phyloP scores from a whole-genome alignment of 441 rosid species.

The Populus trichocarpa region DNA sequence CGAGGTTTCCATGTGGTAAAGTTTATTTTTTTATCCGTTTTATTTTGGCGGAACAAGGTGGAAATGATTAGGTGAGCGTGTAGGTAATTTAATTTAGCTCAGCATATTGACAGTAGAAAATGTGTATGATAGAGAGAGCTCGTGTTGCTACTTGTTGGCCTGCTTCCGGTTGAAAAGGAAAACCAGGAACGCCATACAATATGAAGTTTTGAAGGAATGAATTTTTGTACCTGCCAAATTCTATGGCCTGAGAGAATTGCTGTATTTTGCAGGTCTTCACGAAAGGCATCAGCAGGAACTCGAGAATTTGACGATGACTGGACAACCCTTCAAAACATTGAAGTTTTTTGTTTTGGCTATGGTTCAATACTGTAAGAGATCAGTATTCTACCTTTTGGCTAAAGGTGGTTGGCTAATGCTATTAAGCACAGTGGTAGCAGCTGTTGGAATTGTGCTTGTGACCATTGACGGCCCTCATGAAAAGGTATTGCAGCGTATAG shows the following conservation, averaged over 20 bases:
- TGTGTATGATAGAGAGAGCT: not conserved
- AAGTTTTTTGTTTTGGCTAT: conserved; percentile 62
- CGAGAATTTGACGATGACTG: conserved; percentile 61
- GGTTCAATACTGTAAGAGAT: conserved; percentile 49
- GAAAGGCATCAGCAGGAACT: conserved; percentile 68
- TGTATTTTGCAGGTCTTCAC: conserved; percentile 45
- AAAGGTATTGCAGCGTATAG: conserved; percentile 46
- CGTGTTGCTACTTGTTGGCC: not conserved
- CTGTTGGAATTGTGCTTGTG: conserved; percentile 52
- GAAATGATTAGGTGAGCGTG: not conserved
- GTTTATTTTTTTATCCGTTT: too few relatives aligned
- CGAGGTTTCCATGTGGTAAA: not conserved
- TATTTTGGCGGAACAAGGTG: not conserved
- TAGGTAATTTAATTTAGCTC: not conserved
- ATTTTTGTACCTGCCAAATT: not conserved
- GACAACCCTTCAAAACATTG: conserved; percentile 72
- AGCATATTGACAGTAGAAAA: not conserved
- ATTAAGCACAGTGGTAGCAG: conserved; percentile 40
- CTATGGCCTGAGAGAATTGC: conserved; percentile 15
- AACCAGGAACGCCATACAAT: not conserved
- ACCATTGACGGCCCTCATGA: conserved; percentile 82
- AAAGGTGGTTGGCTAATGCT: conserved; percentile 73
- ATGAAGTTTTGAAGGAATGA: not conserved
- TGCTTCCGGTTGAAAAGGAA: not conserved
- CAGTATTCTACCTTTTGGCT: conserved; percentile 52